These are phyloP conservation scores for Metschnikowia baotianmanensis DNA, from an alignment of 805 yeast genomes.

Conservation along the genomic window DNA sequence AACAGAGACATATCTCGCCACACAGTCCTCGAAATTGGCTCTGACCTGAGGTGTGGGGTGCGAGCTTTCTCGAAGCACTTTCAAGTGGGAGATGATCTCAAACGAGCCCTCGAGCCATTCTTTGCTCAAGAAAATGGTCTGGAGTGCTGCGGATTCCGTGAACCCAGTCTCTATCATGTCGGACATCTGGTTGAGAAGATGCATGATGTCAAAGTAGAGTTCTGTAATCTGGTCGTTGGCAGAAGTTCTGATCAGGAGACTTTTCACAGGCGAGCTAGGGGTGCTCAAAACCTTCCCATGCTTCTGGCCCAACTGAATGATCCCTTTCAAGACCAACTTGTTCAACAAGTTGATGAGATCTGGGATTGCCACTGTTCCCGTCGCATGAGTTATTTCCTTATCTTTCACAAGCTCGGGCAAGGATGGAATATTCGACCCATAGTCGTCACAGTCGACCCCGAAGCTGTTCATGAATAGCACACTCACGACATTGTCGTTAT, in stretches of 20 bases:
- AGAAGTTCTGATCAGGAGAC: constrained; percentile 1
- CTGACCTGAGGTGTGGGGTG: constrained; percentile 24
- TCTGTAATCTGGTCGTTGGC: constrained; percentile 20
- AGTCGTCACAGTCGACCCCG: constrained; percentile 31
- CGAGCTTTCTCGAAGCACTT: constrained; percentile 17
- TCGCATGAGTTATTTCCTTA: not conserved
- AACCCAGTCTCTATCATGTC: constrained; percentile 31
- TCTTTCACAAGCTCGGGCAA: constrained; percentile 10
- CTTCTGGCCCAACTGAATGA: constrained; percentile 27
- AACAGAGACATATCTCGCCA: constrained; percentile 29
- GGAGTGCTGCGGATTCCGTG: constrained; percentile 23
- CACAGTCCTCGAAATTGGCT: constrained; percentile 19
- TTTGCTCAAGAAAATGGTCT: constrained; percentile 25
- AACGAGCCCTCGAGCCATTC: constrained; percentile 40
- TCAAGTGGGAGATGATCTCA: constrained; percentile 36
- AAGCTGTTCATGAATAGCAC: constrained; percentile 45
- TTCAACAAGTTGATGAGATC: constrained; percentile 43
- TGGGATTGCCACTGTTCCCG: constrained; percentile 31
- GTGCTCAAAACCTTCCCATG: constrained; percentile 33
- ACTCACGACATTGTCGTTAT: constrained; percentile 42
- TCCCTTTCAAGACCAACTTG: constrained; percentile 33
- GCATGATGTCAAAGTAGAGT: constrained; percentile 32
- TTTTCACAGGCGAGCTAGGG: constrained; percentile 31
- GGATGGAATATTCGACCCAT: constrained; percentile 5
- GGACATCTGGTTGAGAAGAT: constrained; percentile 34